Evolutionary conservation across 2,329 filamentous ascomycete genomes (phyloP).

Genomic region (Verticillium zaregamsianum): DNA sequence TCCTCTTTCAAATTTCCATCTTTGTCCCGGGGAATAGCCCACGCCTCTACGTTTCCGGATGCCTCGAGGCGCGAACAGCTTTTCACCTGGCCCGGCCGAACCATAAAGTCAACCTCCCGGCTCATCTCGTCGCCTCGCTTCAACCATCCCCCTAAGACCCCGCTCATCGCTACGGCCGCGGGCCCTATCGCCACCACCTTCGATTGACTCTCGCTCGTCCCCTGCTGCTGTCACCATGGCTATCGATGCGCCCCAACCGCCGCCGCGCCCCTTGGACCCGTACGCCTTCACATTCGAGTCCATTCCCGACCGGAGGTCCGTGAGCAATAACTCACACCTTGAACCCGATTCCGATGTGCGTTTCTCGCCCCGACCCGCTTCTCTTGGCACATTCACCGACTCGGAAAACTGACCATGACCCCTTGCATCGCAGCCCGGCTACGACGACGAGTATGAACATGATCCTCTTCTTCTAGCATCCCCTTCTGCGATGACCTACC

Average conservation of each 20-base stretch:
- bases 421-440: background rate
- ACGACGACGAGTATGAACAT: background rate
- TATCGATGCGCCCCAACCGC: conserved; percentile 3
- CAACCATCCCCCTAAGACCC: conserved; percentile 1
- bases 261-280: conserved; percentile 7
- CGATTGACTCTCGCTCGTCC: conserved; percentile 2
- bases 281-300: conserved; percentile 14
- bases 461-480: background rate
- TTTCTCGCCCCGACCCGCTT: background rate
- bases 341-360: conserved; percentile 13
- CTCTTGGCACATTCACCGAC: background rate
- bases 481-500: background rate
- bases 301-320: conserved; percentile 12
- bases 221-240: conserved; percentile 1
- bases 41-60: background rate
- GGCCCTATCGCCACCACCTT: background rate
- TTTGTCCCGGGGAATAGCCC: background rate
- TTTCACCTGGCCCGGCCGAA: background rate
- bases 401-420: background rate
- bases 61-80: background rate
- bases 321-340: conserved; percentile 10
- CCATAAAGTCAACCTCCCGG: background rate
- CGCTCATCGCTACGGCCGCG: conserved; percentile 9
- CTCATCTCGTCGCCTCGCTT: background rate
- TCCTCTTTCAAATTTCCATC: background rate